Conservation (phyloP, 768 basidiomycete species). For the Roridomyces roridus region DNA sequence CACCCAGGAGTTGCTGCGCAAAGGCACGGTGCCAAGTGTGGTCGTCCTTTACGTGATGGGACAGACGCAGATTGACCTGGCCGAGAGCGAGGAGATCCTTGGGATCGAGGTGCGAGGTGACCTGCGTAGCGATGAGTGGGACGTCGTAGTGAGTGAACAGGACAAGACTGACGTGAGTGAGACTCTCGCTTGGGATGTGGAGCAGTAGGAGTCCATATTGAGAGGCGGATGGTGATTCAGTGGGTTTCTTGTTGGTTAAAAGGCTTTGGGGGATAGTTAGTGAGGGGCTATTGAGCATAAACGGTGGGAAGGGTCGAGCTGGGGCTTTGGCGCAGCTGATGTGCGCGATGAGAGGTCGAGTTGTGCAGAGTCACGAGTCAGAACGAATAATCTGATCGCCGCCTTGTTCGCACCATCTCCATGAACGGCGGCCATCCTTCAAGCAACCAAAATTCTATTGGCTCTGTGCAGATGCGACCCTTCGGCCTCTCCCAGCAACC, state of each 20-base stretch:
- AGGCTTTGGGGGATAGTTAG: constrained; percentile 46
- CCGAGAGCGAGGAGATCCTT: constrained; percentile 64
- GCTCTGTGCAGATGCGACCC: too few relatives aligned
- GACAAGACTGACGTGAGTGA: constrained; percentile 58
- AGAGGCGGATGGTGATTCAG: constrained; percentile 33
- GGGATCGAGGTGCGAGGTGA: constrained; percentile 73
- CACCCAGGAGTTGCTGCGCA: constrained; percentile 67
- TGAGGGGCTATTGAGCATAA: constrained; percentile 70
- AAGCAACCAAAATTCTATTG: too few relatives aligned
- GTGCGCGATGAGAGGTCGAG: constrained; percentile 26
- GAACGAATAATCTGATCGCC: too few relatives aligned
- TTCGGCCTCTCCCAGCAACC: too few relatives aligned
- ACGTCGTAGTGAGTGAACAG: too few relatives aligned
- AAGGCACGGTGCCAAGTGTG: constrained; percentile 84
- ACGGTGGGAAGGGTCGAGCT: constrained; percentile 34
- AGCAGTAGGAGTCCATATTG: constrained; percentile 64
- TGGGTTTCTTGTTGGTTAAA: constrained; percentile 34
- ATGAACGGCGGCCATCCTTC: too few relatives aligned
- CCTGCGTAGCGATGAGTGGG: too few relatives aligned
- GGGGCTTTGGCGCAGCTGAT: constrained; percentile 26
- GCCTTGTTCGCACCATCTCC: too few relatives aligned
- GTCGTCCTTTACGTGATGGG: constrained; percentile 73
- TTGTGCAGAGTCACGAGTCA: too few relatives aligned
- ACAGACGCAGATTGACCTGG: constrained; percentile 55
- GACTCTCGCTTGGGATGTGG: constrained; percentile 70